Evolutionary conservation across 228 moss, liverwort and hornwort genomes (phyloP).

Genomic region (Sphagnum magellanicum): DNA sequence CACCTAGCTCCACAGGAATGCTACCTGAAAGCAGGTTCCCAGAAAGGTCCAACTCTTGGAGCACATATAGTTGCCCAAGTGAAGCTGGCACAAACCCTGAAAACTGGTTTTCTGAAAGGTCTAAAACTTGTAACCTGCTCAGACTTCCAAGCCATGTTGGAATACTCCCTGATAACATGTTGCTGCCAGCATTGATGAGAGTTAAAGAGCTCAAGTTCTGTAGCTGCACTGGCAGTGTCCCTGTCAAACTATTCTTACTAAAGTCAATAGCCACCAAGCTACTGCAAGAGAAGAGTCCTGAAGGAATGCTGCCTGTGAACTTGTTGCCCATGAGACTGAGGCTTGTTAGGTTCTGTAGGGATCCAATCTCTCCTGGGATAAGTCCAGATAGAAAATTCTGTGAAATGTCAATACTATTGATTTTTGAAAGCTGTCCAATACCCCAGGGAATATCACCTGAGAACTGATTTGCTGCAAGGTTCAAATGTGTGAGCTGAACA

Average conservation of each 20-base stretch:
- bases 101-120: constrained; percentile 58
- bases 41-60: constrained; percentile 64
- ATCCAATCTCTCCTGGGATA: constrained; percentile 67
- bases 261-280: constrained; percentile 57
- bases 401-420: constrained; percentile 72
- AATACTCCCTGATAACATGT: constrained; percentile 59
- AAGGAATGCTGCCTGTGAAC: constrained; percentile 57
- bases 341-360: constrained; percentile 61
- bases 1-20: constrained; percentile 57
- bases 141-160: constrained; percentile 66
- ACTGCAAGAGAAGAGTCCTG: constrained; percentile 52
- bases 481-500: constrained; percentile 51
- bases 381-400: constrained; percentile 60
- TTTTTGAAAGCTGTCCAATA: constrained; percentile 45
- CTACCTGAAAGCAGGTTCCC: constrained; percentile 48
- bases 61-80: constrained; percentile 50
- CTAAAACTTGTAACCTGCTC: constrained; percentile 55
- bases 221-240: constrained; percentile 60
- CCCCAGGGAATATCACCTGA: constrained; percentile 68
- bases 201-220: constrained; percentile 55
- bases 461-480: constrained; percentile 62
- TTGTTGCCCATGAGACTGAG: constrained; percentile 71
- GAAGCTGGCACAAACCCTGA: constrained; percentile 57
- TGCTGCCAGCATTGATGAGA: constrained; percentile 48
- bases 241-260: constrained; percentile 56